phyloP scores from a whole-genome alignment of 306 rosid species.

The Hylodesmum podocarpum region DNA sequence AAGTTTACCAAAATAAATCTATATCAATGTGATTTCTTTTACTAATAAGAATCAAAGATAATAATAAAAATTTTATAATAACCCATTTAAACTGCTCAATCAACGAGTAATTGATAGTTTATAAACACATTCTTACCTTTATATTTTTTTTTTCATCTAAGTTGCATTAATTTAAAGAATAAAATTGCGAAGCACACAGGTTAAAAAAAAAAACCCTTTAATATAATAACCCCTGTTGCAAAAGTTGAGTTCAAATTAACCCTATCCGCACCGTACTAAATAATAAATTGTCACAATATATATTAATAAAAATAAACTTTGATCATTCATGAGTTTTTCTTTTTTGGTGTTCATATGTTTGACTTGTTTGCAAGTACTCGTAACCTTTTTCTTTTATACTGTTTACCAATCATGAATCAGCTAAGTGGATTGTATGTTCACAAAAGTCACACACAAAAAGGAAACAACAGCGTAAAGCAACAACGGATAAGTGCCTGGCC shows the following conservation, averaged over 20 bases:
- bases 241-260: neutral
- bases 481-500: neutral
- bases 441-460: neutral
- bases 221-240: no score
- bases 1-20: no score
- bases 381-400: neutral
- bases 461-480: neutral
- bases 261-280: neutral
- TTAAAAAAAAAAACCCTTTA: no score
- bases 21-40: no score
- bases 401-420: neutral
- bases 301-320: neutral
- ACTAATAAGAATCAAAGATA: no score
- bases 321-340: neutral
- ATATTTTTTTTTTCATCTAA: no score
- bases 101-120: no score
- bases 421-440: neutral
- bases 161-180: no score
- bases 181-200: no score
- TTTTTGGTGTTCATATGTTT: neutral
- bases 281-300: neutral
- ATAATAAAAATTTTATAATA: no score
- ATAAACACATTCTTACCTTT: no score
- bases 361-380: neutral
- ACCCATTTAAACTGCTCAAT: no score